phyloP scores from a whole-genome alignment of 192 early-diverging fungal species.

The Haplosporangium gracile region DNA sequence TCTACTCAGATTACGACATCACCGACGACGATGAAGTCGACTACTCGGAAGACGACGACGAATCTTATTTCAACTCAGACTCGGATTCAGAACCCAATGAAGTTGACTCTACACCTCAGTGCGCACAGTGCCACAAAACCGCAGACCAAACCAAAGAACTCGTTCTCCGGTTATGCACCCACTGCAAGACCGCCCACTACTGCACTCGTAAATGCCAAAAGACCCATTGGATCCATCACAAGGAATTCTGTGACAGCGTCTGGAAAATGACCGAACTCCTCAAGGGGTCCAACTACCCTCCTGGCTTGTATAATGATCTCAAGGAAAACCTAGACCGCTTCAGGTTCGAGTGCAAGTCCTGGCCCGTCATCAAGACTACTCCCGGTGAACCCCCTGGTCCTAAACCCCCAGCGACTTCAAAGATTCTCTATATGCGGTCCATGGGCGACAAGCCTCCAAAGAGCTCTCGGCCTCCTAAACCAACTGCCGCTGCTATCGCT shows the following conservation, averaged over 20 bases:
- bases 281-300: background rate
- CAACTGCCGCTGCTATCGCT: background rate
- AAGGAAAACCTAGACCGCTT: background rate
- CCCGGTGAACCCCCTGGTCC: background rate
- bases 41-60: background rate
- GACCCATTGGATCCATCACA: constrained; percentile 1
- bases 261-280: constrained; percentile 1
- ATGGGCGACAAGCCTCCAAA: background rate
- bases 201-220: background rate
- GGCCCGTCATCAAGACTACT: background rate
- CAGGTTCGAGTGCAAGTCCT: background rate
- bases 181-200: background rate
- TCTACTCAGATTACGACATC: background rate
- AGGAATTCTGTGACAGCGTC: background rate
- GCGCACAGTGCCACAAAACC: background rate
- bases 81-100: too few species aligned
- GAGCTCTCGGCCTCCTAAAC: background rate
- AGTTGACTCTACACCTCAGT: background rate
- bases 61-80: too few species aligned
- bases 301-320: background rate
- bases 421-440: background rate
- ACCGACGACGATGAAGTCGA: background rate
- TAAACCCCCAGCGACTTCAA: background rate
- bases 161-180: background rate
- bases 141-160: background rate